A percentile compares a stretch with the other conserved stretches of the same genome.
Conservation (phyloP, 139 green algal species). For the Chlamydomonas incerta region DNA sequence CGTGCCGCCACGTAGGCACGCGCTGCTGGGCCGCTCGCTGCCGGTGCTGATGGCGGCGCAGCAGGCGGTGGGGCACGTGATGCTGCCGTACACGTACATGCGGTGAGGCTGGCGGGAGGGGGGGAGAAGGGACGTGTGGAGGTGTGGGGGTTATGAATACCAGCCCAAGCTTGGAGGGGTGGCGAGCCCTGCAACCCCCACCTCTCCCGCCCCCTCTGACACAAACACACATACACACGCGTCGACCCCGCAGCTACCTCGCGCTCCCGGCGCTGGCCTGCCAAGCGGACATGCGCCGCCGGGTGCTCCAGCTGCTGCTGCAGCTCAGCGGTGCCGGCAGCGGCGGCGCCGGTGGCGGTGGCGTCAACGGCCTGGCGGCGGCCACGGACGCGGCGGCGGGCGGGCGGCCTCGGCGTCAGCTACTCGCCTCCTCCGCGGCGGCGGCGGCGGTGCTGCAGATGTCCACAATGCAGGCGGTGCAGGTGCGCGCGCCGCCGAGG, state of each 20-base stretch:
- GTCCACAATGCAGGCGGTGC: conserved; percentile 11
- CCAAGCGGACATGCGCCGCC: background rate
- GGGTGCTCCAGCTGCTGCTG: conserved; percentile 13
- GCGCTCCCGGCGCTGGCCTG: conserved; percentile 21
- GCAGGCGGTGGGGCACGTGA: conserved; percentile 33
- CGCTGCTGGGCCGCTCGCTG: conserved; percentile 20
- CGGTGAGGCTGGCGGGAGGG: too few relatives aligned
- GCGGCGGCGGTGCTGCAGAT: conserved; percentile 31
- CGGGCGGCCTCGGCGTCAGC: background rate
- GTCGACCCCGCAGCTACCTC: conserved; percentile 6
- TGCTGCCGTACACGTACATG: conserved; percentile 32
- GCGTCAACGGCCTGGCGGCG: too few relatives aligned
- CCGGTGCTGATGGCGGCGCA: conserved; percentile 34
- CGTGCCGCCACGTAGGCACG: background rate
- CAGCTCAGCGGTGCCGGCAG: too few relatives aligned
- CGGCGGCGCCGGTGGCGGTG: too few relatives aligned
- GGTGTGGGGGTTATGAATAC: too few relatives aligned
- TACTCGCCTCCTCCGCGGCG: background rate
- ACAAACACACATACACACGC: background rate
- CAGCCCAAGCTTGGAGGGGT: too few relatives aligned
- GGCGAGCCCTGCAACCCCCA: too few relatives aligned
- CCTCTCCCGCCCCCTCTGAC: too few relatives aligned
- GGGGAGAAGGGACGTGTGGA: too few relatives aligned
- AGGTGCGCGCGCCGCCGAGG: too few relatives aligned
- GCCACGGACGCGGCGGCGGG: background rate